Base-by-base conservation (phyloP, 2,329 filamentous ascomycete genomes). In the Ophiostoma sp. region DNA sequence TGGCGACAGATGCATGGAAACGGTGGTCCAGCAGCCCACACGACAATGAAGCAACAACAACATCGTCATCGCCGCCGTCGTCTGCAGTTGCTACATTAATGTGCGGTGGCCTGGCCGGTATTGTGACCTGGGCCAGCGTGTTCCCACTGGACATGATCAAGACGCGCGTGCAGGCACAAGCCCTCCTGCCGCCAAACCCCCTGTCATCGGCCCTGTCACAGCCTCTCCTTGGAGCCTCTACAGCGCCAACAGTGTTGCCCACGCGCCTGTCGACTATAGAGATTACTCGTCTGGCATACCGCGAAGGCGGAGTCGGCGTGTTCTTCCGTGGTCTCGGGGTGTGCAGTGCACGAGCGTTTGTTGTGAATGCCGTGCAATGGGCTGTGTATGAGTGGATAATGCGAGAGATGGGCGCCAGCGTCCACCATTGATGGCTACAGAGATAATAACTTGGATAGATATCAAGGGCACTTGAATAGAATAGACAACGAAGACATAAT, bases 361-460 rank as follows among this genome's bases (percentile, higher is more conserved):
- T 96, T 68, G 94, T 97, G 54, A 97, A 97, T 81, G 94, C 94
- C 2, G 90, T 92, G n/a, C 84, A 93, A 81, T 98, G 94, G 94
- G 90, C 90, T 33, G 87, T 92, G 6, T 97, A 97, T 77, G 94
- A 97, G 80, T 93, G 90, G 88, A 86, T 92, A 76, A 94, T 97
- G 90, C 77, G 78, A 35, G 82, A 86, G 75, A 76, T 89, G 31
- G 81, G 80, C 0, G 69, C 62, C 23, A 72, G 68, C 13, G 62
- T 67, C 5, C 69, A 68, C 57, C 36, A 23, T 20, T 67, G 33
- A 69, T n/a, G 60, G 13, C 17, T 27, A 66, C 5, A 17, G 13
- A 15, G 20, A 31, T 3, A 31, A 31, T 3, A 57, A n/a, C n/a
- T 57, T 17, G 7, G 3, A 3, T 8, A n/a, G 1, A 48, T 48